A percentile compares a stretch with the other conserved stretches of the same genome.
phyloP scores from a whole-genome alignment of 2,329 filamentous ascomycete species.

The Colletotrichum acutatum region DNA sequence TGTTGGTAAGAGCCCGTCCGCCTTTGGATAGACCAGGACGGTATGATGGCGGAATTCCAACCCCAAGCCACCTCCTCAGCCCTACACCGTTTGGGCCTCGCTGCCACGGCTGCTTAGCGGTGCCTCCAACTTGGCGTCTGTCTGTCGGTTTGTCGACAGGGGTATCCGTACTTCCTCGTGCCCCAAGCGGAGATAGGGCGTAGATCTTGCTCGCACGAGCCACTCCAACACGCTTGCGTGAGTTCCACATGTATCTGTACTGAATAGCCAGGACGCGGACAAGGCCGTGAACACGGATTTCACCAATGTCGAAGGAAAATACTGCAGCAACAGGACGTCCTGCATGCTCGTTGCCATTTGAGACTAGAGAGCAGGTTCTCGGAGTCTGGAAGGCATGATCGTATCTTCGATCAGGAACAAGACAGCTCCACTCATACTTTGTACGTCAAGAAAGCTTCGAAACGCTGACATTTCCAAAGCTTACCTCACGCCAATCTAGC shows the following conservation, averaged over 20 bases:
- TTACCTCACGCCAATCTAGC: background rate
- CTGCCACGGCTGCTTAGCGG: conserved; percentile 5
- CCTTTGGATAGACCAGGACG: background rate
- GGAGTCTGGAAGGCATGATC: background rate
- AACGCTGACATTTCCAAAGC: background rate
- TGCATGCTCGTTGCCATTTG: background rate
- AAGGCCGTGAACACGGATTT: background rate
- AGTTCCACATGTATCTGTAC: too few relatives aligned
- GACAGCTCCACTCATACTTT: background rate
- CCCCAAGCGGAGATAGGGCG: conserved; percentile 8
- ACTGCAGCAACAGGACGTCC: background rate
- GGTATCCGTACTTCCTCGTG: conserved; percentile 2
- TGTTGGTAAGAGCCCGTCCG: too few relatives aligned
- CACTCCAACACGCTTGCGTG: background rate
- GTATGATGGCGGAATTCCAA: conserved; percentile 4
- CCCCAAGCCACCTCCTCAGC: conserved; percentile 22
- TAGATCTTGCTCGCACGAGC: conserved; percentile 23
- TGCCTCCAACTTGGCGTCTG: conserved; percentile 28
- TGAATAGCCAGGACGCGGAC: background rate
- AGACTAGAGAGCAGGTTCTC: background rate
- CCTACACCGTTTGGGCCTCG: conserved; percentile 32
- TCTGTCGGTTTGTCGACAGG: background rate
- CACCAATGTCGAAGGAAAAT: background rate
- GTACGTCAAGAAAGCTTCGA: background rate
- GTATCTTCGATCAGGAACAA: background rate